Conservation (phyloP, 2,329 filamentous ascomycete species). For the Scedosporium minutisporum region DNA sequence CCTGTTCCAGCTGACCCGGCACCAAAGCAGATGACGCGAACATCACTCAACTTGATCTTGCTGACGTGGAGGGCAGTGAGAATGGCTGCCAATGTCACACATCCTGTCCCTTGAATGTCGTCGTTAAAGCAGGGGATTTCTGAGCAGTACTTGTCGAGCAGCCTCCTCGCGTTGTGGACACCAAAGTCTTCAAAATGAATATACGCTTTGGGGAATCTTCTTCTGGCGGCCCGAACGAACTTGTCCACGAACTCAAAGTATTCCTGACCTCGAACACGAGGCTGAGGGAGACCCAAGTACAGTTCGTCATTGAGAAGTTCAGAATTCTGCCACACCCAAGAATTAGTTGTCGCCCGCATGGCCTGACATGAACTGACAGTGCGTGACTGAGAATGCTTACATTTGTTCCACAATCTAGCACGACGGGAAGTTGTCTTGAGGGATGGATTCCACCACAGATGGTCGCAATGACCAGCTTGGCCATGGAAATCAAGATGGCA, state of each 20-base stretch:
- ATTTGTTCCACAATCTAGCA: conserved; percentile 72
- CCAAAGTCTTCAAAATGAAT: conserved; percentile 55
- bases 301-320: conserved; percentile 64
- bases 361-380: too few species aligned
- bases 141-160: conserved; percentile 66
- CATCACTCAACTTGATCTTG: conserved; percentile 54
- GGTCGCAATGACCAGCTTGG: conserved; percentile 74
- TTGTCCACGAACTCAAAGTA: conserved; percentile 71
- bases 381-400: background rate
- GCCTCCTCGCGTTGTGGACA: conserved; percentile 45
- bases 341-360: background rate
- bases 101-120: conserved; percentile 82
- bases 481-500: conserved; percentile 73
- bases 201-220: conserved; percentile 68
- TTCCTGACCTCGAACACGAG: conserved; percentile 55
- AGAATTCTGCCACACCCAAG: conserved; percentile 46
- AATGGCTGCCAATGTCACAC: conserved; percentile 75
- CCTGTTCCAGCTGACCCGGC: conserved; percentile 74
- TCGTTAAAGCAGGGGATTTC: conserved; percentile 82
- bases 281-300: conserved; percentile 65
- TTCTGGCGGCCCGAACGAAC: conserved; percentile 59
- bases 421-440: conserved; percentile 66
- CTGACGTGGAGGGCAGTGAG: conserved; percentile 65
- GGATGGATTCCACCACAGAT: conserved; percentile 82
- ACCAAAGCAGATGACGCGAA: conserved; percentile 68